Percentiles rank a stretch among this genome's conserved stretches.
Evolutionary conservation across 2,329 filamentous ascomycete species (phyloP).

Genomic region (Colletotrichum sp.): DNA sequence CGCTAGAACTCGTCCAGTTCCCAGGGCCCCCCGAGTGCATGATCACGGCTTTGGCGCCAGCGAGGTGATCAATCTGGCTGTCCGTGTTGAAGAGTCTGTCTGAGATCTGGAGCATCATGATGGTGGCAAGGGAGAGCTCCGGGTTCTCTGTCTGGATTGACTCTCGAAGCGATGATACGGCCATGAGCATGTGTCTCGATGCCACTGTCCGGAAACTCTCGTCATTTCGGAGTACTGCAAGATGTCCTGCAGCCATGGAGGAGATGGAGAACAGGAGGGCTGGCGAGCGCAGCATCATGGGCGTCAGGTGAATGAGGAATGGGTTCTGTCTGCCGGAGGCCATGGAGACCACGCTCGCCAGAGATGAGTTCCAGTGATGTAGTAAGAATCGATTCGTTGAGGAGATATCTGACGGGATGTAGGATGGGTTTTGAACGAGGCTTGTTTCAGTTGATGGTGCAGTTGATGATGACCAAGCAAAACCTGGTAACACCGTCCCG

Average conservation of each 20-base stretch:
- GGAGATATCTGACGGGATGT: neutral
- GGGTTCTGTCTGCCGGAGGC: constrained; percentile 28
- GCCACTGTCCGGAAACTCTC: constrained; percentile 25
- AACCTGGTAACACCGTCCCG: accelerated
- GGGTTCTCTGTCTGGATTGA: constrained; percentile 17
- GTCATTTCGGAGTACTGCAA: constrained; percentile 30
- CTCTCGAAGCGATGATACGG: constrained; percentile 16
- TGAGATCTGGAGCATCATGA: constrained; percentile 34
- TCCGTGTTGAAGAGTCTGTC: constrained; percentile 33
- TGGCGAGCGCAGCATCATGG: constrained; percentile 30
- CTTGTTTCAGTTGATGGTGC: neutral
- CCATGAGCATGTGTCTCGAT: constrained; percentile 26
- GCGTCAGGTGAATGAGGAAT: constrained; percentile 34
- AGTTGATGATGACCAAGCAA: neutral
- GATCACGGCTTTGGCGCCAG: constrained; percentile 35
- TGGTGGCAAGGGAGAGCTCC: constrained; percentile 32
- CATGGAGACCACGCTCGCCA: constrained; percentile 33
- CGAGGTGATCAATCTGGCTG: constrained; percentile 31
- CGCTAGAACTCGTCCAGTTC: constrained; percentile 25
- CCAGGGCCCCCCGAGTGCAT: constrained; percentile 13
- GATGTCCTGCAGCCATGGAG: constrained; percentile 34
- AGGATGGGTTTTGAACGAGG: constrained; percentile 5
- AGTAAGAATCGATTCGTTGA: constrained; percentile 25
- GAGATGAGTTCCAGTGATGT: constrained; percentile 31
- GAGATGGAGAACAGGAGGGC: constrained; percentile 32